A percentile compares a stretch with the other conserved stretches of the same genome.
Evolutionary conservation across 192 early-diverging fungal genomes (phyloP).

Genomic region (Rhizophlyctis rosea): DNA sequence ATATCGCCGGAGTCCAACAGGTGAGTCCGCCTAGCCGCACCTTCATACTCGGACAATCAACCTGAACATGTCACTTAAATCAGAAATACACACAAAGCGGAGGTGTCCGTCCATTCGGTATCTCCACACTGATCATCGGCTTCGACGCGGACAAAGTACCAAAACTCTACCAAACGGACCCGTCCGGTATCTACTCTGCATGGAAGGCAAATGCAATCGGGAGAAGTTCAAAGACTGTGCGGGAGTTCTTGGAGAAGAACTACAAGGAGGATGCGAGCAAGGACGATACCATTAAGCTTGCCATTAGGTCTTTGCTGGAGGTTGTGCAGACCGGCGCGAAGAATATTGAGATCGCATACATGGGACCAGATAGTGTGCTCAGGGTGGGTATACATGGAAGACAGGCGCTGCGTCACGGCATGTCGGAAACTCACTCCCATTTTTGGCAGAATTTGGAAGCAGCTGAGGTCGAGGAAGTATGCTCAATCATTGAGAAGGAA

Average conservation of each 20-base stretch:
- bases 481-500: constrained; percentile 78
- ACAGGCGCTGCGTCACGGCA: not conserved
- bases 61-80: not conserved
- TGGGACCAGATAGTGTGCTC: constrained; percentile 71
- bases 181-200: constrained; percentile 96
- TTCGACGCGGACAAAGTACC: constrained; percentile 86
- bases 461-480: constrained; percentile 72
- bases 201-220: constrained; percentile 99
- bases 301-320: constrained; percentile 89
- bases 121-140: constrained; percentile 94
- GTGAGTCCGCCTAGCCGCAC: constrained; percentile 35
- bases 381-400: constrained; percentile 45
- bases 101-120: constrained; percentile 97
- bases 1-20: constrained; percentile 96
- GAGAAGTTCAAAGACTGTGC: constrained; percentile 92
- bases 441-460: constrained; percentile 57
- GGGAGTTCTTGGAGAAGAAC: constrained; percentile 98
- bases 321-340: constrained; percentile 99
- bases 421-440: not conserved
- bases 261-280: constrained; percentile 81
- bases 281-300: constrained; percentile 82
- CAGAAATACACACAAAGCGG: constrained; percentile 98
- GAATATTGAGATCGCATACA: constrained; percentile 97
- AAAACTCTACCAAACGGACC: constrained; percentile 95
- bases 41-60: not conserved